Evolutionary conservation across 2,329 filamentous ascomycete genomes (phyloP), one percentile per base, ranked within the genome.

Genomic region (Aspergillus candidus): DNA sequence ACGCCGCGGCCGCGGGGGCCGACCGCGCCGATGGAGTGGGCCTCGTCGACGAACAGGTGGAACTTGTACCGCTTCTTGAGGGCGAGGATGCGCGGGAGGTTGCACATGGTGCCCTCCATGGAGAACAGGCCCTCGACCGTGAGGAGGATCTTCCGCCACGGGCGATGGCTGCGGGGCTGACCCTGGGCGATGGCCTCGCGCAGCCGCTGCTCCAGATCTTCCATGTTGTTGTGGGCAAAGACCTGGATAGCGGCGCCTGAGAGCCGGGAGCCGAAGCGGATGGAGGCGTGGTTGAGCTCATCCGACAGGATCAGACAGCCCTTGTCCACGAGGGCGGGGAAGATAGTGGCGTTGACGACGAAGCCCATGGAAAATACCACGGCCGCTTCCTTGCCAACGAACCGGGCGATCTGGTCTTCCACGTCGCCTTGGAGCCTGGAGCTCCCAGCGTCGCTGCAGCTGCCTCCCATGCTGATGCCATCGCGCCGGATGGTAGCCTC

Each of bases 291-390:
- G 69, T 97, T 97, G 41, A 96, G 76, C 67, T 97, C 90, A 65
- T 97, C 91, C 0, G 89, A 95, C 56, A 97, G 83, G 63, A 97
- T 86, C 47, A 97, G 76, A 59, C 86, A 93, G 46, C 91, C 90
- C 71, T 91, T 96, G 57, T 84, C 85, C 39, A 94, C 85, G 31
- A 97, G 75, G 32, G 88, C 87, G 6, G 90, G 87, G 74, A 97
- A 96, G 6, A 88, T 83, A 50, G 86, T 87, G n/a, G 90, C 84
- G 62, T 96, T 97, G 46, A 91, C 96, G 47, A 88, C 88, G 63
- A 94, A 97, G 18, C 91, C 91, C 90, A 96, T 96, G 13, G 90
- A 95, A 72, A 96, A 96, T 42, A 96, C 83, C 79, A 95, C 93
- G 35, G 91, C 83, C 35, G 86, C 82, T 41, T 88, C 85, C 73